Evolutionary conservation across 805 yeast species (phyloP), one percentile per base, ranked within the genome.

Genomic region (Kurtzmaniella cleridarum): DNA sequence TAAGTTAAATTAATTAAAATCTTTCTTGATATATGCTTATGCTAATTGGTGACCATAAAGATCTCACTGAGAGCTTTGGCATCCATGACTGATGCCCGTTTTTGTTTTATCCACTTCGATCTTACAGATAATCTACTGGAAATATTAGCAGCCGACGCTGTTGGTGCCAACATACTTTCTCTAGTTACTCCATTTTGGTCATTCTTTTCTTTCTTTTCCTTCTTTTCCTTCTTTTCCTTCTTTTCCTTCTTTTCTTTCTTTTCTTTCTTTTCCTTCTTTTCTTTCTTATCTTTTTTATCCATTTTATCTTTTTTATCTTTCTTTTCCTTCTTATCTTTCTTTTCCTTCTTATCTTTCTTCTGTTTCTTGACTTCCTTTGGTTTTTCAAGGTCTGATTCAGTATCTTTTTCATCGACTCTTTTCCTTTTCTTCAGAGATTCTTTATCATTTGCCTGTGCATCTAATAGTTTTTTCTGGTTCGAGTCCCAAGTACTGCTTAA

Each of bases 41-140:
- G 39, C 39, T 58, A 67, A 45, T 70, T 74, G 20, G 83, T 69
- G 34, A 89, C 77, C 97, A 91, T 91, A 56, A 91, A 86, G 41
- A 91, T 91, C 62, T 91, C 98, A 50, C 86, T 88, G 45, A 91
- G 71, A 11, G 96, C 89, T 58, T 87, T 81, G 2, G 84, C 75
- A 57, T 91, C 98, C 80, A 84, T 77, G 0, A 90, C 88, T 1
- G 97, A 91, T 9, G 95, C 93, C 51, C 93, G 75, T 58, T 91
- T 91, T 59, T 89, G 95, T 48, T 75, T 82, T 40, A 91, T 90
- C 82, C 88, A 90, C 59, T 78, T 82, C 16, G 95, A 81, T 58
- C 98, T 76, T 3, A 84, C 84, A 1, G 95, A 59, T 15, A 65
- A 49, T 40, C 72, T 54, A 1, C 65, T 58, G 2, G 71, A 57